phyloP scores from a whole-genome alignment of 139 green algal genomes.

The Pleodorina starrii region DNA sequence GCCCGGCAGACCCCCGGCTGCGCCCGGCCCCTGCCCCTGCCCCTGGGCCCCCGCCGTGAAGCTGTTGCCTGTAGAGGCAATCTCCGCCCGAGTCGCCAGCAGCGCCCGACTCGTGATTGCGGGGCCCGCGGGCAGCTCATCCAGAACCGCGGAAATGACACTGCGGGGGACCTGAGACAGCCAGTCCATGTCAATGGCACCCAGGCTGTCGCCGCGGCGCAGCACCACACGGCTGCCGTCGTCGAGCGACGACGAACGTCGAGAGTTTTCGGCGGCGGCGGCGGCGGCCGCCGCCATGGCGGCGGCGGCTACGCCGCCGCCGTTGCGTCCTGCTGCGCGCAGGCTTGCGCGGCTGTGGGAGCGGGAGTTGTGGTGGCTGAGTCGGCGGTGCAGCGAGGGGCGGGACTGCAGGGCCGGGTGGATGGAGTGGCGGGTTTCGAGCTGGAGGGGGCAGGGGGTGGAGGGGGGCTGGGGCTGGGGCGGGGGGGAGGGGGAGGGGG shows the following conservation, averaged over 20 bases:
- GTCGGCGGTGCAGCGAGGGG: not conserved
- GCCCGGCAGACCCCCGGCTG: not conserved
- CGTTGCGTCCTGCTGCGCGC: not conserved
- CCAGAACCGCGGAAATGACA: not conserved
- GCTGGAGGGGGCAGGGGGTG: not conserved
- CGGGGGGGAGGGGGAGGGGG: not conserved
- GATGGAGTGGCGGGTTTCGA: not conserved
- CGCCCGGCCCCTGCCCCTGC: not conserved
- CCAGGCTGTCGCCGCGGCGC: slow-evolving; percentile 16
- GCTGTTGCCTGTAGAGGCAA: not conserved
- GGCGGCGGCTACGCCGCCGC: not conserved
- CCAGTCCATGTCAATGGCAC: slow-evolving; percentile 19
- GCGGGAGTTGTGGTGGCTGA: not conserved
- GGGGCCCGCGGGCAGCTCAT: not conserved
- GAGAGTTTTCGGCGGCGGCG: no score
- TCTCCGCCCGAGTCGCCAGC: slow-evolving; percentile 4
- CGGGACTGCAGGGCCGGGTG: slow-evolving; percentile 18
- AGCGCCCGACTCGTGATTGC: slow-evolving; percentile 10
- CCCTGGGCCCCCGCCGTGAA: no score
- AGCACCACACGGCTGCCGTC: not conserved
- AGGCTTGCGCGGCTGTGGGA: not conserved
- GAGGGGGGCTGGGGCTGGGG: not conserved
- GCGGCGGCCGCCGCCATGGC: not conserved
- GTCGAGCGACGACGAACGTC: no score
- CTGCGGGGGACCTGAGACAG: not conserved